A percentile compares a stretch with the other conserved stretches of the same genome.
phyloP scores from a whole-genome alignment of 2,329 filamentous ascomycete species.

The Teratosphaeria epicoccoides region DNA sequence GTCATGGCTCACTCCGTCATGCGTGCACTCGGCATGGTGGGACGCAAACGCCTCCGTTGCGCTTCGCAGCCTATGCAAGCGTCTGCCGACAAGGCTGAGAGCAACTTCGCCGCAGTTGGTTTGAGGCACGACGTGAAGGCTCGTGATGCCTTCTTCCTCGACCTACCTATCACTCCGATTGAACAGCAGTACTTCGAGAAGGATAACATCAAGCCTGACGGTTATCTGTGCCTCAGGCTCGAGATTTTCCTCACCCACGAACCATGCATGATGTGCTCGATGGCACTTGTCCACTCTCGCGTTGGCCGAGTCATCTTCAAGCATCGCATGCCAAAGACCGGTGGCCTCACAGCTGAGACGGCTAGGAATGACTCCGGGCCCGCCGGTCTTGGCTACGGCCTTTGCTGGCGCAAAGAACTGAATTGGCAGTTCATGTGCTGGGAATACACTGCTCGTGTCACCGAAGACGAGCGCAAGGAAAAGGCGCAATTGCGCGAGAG shows the following conservation, averaged over 20 bases:
- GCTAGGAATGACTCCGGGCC: slow-evolving; percentile 26
- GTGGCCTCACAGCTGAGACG: slow-evolving; percentile 67
- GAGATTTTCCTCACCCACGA: slow-evolving; percentile 94
- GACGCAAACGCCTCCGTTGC: slow-evolving; percentile 41
- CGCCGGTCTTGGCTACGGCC: slow-evolving; percentile 42
- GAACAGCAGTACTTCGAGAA: slow-evolving; percentile 53
- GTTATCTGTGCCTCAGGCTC: slow-evolving; percentile 87
- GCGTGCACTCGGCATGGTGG: slow-evolving; percentile 74
- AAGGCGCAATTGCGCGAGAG: neutral
- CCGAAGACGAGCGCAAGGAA: slow-evolving; percentile 5
- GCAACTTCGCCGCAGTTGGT: slow-evolving; percentile 23
- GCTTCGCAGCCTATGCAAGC: slow-evolving; percentile 19
- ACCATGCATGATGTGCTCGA: slow-evolving; percentile 91
- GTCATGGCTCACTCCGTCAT: slow-evolving; percentile 69
- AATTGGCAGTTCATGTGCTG: slow-evolving; percentile 80
- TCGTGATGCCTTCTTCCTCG: slow-evolving; percentile 51
- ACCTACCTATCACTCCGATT: slow-evolving; percentile 56
- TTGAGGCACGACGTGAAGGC: slow-evolving; percentile 23
- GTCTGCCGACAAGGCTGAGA: slow-evolving; percentile 22
- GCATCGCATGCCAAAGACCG: slow-evolving; percentile 66
- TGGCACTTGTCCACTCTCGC: slow-evolving; percentile 89
- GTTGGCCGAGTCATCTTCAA: slow-evolving; percentile 80
- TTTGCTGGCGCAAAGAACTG: slow-evolving; percentile 61
- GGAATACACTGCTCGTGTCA: slow-evolving; percentile 42
- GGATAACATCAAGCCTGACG: slow-evolving; percentile 59